phyloP scores from a whole-genome alignment of 768 basidiomycete species.

The Rhodotorula babjevae region DNA sequence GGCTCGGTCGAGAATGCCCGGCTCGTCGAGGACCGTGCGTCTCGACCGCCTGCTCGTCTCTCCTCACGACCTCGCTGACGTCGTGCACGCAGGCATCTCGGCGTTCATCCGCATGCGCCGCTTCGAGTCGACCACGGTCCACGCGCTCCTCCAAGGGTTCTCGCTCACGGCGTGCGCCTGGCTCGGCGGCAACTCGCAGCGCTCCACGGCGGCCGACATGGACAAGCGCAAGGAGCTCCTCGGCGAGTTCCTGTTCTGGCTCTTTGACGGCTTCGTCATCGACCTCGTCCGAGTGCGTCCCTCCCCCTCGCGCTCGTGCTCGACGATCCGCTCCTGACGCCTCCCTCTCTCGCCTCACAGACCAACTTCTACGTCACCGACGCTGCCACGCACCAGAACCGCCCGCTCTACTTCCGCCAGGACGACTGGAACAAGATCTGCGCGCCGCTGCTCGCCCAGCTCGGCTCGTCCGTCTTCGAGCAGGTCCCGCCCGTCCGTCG shows the following conservation, averaged over 20 bases:
- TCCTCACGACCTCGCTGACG: slow-evolving; percentile 2
- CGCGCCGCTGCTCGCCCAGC: slow-evolving; percentile 68
- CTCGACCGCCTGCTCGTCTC: neutral
- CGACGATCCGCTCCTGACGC: neutral
- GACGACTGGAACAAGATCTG: slow-evolving; percentile 88
- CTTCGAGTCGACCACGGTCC: slow-evolving; percentile 74
- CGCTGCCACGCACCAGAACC: slow-evolving; percentile 74
- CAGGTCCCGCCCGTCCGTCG: slow-evolving; percentile 61
- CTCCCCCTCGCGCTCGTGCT: neutral
- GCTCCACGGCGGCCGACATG: slow-evolving; percentile 55
- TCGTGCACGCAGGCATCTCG: slow-evolving; percentile 2
- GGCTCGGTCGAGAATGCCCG: slow-evolving; percentile 65
- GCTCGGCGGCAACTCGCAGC: slow-evolving; percentile 50
- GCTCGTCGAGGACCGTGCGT: slow-evolving; percentile 53
- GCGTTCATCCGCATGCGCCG: slow-evolving; percentile 66
- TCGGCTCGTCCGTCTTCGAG: slow-evolving; percentile 66
- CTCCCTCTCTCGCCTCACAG: slow-evolving; percentile 50
- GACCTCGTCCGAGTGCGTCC: slow-evolving; percentile 67
- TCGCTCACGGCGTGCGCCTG: slow-evolving; percentile 71
- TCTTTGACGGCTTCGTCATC: slow-evolving; percentile 77
- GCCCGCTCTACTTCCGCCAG: slow-evolving; percentile 84
- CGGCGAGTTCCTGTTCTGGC: slow-evolving; percentile 90
- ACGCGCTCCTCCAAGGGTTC: slow-evolving; percentile 70
- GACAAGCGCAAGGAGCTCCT: slow-evolving; percentile 73
- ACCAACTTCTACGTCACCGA: slow-evolving; percentile 92